Conservation (phyloP, 2,329 filamentous ascomycete genomes). For the Bipolaris bicolor region DNA sequence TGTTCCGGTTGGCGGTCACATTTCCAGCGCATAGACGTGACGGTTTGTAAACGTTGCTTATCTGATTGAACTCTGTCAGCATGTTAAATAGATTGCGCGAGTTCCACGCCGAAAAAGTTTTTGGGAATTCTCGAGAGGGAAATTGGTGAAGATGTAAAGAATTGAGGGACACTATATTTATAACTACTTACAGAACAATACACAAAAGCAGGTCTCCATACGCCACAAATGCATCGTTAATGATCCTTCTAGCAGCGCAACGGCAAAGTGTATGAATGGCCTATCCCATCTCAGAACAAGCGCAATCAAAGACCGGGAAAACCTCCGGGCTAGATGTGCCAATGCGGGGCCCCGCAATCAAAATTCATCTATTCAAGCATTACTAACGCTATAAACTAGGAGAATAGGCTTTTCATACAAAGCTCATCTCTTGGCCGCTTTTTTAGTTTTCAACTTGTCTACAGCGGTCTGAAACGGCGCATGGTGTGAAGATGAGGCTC, state of each 20-base stretch:
- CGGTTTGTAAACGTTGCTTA: no score
- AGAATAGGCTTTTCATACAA: neutral
- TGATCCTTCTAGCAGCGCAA: neutral
- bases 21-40: no score
- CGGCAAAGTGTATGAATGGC: neutral
- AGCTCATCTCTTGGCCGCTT: neutral
- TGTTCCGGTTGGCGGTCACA: no score
- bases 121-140: no score
- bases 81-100: no score
- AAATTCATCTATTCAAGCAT: neutral
- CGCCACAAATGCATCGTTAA: neutral
- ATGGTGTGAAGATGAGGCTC: neutral
- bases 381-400: neutral
- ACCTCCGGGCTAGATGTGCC: neutral
- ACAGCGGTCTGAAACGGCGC: neutral
- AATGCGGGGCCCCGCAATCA: neutral
- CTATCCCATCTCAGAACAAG: neutral
- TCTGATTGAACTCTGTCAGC: no score
- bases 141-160: no score
- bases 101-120: no score
- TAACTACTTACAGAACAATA: no score
- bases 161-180: no score
- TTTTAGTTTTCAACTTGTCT: neutral
- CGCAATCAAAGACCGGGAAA: neutral
- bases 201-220: no score